Evolutionary conservation across 2,329 filamentous ascomycete genomes (phyloP), one percentile per base, ranked within the genome.

Genomic region (Lanzia echinophila): DNA sequence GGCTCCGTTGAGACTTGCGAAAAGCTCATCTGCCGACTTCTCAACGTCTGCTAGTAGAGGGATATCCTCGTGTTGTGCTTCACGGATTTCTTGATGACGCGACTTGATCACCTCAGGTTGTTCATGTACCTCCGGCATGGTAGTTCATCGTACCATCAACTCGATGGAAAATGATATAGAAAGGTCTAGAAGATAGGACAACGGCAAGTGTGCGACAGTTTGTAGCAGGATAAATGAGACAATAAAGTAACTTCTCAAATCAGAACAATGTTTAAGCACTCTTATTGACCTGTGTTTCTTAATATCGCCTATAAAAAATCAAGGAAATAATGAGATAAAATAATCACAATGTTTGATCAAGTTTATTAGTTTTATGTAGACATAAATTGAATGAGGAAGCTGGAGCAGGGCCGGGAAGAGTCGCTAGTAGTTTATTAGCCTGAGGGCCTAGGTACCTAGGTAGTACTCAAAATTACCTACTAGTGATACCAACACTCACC

Each of bases 1-100:
- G 13, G 64, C 53, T 38, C 57, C 55, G 19, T 58, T 62, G 11
- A 67, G 53, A 42, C 57, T 57, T 24, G 58, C 55, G 50, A 65
- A 67, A 17, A 62, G 33, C 48, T 63, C 51, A 44, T 61, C 63
- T 39, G 65, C 65, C 48, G 66, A 68, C 20, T 58, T 49, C 54
- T 67, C 66, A 24, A 67, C 63, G 17, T 60, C 52, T 49, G 58
- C 61, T 20, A 68, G 58, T 6, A 60, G 50, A 47, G 63, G 56
- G 28, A 67, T 61, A 59, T 67, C 65, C 50, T 59, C 57, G 32
- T 55, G 54, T 42, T 17, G 50, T 53, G 36, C 50, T 53, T 48
- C 44, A n/a, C 50, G 44, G 28, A 53, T 32, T n/a, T 38, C 28
- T 33, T 42, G 44, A 33, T 41, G 34, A 42, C 15, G 34, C 17